These are phyloP conservation scores for Heterobasidion irregulare DNA, from an alignment of 1,284 basidiomycete genomes.

Conservation along the genomic window DNA sequence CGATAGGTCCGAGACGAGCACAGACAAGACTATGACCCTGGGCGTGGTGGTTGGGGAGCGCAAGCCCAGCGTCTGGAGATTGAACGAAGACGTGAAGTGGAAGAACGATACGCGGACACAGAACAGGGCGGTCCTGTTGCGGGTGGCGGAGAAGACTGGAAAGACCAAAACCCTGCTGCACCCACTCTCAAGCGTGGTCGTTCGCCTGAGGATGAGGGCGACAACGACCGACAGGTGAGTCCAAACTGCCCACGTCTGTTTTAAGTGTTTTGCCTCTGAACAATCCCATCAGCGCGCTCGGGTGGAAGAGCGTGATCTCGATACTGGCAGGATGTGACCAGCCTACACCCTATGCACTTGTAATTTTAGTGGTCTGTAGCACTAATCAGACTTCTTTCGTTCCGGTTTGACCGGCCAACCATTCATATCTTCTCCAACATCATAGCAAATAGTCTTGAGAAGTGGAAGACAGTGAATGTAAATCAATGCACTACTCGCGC, in stretches of 20 bases:
- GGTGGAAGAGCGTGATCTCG: constrained; percentile 39
- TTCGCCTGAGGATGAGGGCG: constrained; percentile 66
- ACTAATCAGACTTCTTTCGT: background rate
- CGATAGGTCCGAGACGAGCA: constrained; percentile 85
- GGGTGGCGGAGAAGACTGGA: constrained; percentile 81
- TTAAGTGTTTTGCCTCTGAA: constrained; percentile 7
- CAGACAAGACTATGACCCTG: constrained; percentile 93
- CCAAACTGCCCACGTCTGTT: background rate
- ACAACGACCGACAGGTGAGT: constrained; percentile 45
- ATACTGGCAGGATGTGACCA: constrained; percentile 57
- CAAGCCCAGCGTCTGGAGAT: constrained; percentile 74
- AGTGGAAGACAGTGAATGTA: background rate
- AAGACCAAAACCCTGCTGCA: constrained; percentile 41
- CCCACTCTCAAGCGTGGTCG: constrained; percentile 50
- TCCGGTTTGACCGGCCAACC: too few species aligned
- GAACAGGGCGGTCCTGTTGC: constrained; percentile 77
- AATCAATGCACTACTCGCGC: constrained; percentile 54
- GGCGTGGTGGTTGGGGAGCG: constrained; percentile 94
- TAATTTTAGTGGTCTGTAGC: constrained; percentile 4
- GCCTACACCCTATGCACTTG: constrained; percentile 6
- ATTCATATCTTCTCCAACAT: background rate
- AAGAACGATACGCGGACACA: constrained; percentile 86
- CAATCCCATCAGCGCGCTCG: constrained; percentile 42
- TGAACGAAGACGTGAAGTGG: constrained; percentile 75
- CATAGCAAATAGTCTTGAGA: too few species aligned